phyloP scores from a whole-genome alignment of 176 grass and related monocot genomes.

The Phragmites australis region DNA sequence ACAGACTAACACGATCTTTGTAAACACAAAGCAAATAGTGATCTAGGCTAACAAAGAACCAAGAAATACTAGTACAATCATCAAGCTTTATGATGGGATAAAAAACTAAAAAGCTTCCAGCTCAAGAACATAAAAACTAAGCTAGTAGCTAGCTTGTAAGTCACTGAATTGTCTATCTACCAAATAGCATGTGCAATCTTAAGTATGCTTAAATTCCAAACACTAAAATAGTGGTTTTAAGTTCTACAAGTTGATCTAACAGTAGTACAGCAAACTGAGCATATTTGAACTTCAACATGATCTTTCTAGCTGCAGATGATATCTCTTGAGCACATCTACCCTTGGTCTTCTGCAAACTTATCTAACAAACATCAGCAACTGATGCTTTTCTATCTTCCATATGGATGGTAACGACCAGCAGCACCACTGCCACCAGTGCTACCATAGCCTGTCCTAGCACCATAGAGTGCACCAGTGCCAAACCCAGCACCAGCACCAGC shows the following conservation, averaged over 20 bases:
- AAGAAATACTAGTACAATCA: neutral
- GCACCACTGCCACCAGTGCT: slow-evolving; percentile 44
- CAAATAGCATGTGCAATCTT: neutral
- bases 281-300: slow-evolving; percentile 16
- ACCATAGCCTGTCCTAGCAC: slow-evolving; percentile 71
- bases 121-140: slow-evolving; percentile 14
- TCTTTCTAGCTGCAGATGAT: slow-evolving; percentile 36
- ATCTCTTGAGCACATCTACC: slow-evolving; percentile 15
- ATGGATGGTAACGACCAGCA: slow-evolving; percentile 81
- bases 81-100: neutral
- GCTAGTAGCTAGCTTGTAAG: neutral
- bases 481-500: slow-evolving; percentile 50
- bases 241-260: slow-evolving; percentile 40
- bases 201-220: slow-evolving; percentile 33
- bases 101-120: neutral
- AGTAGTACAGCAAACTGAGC: slow-evolving; percentile 32
- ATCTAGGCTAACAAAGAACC: neutral
- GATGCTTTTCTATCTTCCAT: slow-evolving; percentile 66
- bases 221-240: slow-evolving; percentile 35
- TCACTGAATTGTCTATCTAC: neutral
- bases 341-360: slow-evolving; percentile 34
- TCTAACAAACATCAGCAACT: slow-evolving; percentile 29
- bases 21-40: neutral
- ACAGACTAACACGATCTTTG: neutral
- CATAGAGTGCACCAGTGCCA: slow-evolving; percentile 55